Conservation (phyloP, 768 basidiomycete species). For the Termitomyces sp. region DNA sequence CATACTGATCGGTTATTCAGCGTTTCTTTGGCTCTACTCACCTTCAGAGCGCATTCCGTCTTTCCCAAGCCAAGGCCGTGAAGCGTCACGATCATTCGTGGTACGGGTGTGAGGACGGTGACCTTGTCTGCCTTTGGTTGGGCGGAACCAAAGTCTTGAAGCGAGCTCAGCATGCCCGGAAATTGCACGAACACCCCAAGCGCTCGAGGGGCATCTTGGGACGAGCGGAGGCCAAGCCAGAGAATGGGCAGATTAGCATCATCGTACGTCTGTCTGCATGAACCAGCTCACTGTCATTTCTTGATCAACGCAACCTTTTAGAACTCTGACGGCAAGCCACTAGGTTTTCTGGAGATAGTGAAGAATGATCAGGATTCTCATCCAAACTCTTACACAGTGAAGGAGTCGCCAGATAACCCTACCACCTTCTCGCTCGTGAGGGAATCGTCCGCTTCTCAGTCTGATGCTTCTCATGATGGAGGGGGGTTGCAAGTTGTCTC, state of each 20-base stretch:
- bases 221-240: slow-evolving; percentile 10
- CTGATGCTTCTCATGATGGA: slow-evolving; percentile 4
- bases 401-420: slow-evolving; percentile 44
- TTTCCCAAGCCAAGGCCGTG: slow-evolving; percentile 1
- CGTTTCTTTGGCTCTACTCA: background rate
- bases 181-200: slow-evolving; percentile 4
- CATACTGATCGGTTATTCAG: background rate
- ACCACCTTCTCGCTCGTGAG: slow-evolving; percentile 18
- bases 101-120: background rate
- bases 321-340: slow-evolving; percentile 3
- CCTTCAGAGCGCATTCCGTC: background rate
- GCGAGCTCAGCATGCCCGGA: background rate
- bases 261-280: slow-evolving; percentile 35
- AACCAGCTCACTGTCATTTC: background rate
- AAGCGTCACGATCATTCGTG: slow-evolving; percentile 1
- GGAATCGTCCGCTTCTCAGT: too few species aligned
- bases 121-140: background rate
- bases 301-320: background rate
- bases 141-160: background rate
- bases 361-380: background rate
- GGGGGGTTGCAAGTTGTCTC: slow-evolving; percentile 29
- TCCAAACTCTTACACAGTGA: slow-evolving; percentile 30
- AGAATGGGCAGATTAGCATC: slow-evolving; percentile 44
- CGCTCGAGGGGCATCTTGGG: background rate
- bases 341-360: slow-evolving; percentile 19